These are phyloP conservation scores for Vigna angularis DNA, from an alignment of 306 rosid species.

Conservation along the genomic window DNA sequence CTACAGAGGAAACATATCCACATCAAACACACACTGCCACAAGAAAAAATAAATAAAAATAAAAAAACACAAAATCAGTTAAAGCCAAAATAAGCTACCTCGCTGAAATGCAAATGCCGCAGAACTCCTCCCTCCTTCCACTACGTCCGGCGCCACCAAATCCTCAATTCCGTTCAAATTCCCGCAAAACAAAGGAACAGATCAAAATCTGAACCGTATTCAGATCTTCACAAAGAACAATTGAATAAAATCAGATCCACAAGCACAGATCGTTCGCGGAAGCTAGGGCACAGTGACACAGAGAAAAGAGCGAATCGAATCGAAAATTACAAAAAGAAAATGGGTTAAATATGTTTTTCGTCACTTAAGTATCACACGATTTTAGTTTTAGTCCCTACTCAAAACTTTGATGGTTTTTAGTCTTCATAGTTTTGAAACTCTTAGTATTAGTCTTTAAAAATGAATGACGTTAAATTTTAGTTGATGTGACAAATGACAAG, in stretches of 20 bases:
- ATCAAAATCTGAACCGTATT: slow-evolving; percentile 38
- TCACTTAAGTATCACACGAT: too few species aligned
- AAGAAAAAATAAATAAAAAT: not conserved
- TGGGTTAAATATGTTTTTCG: too few species aligned
- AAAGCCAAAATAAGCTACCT: slow-evolving; percentile 30
- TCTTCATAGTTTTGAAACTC: too few species aligned
- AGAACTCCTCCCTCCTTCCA: slow-evolving; percentile 56
- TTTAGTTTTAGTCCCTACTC: too few species aligned
- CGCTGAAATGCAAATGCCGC: slow-evolving; percentile 60
- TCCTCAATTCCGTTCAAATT: slow-evolving; percentile 45
- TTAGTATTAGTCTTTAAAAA: too few species aligned
- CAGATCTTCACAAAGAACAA: slow-evolving; percentile 58
- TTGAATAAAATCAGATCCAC: slow-evolving; percentile 60
- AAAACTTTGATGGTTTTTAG: too few species aligned
- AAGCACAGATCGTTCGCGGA: slow-evolving; percentile 9
- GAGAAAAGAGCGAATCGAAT: slow-evolving; percentile 3
- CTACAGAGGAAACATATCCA: not conserved
- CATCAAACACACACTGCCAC: slow-evolving; percentile 19
- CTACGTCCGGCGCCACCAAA: slow-evolving; percentile 40
- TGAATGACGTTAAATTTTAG: too few species aligned
- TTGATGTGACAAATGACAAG: too few species aligned
- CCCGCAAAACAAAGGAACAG: slow-evolving; percentile 34
- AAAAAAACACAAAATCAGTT: not conserved
- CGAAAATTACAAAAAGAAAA: not conserved
- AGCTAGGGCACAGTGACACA: slow-evolving; percentile 7